Evolutionary conservation across 768 basidiomycete genomes (phyloP), one percentile per base, ranked within the genome.

Genomic region (Serendipita vermifera): DNA sequence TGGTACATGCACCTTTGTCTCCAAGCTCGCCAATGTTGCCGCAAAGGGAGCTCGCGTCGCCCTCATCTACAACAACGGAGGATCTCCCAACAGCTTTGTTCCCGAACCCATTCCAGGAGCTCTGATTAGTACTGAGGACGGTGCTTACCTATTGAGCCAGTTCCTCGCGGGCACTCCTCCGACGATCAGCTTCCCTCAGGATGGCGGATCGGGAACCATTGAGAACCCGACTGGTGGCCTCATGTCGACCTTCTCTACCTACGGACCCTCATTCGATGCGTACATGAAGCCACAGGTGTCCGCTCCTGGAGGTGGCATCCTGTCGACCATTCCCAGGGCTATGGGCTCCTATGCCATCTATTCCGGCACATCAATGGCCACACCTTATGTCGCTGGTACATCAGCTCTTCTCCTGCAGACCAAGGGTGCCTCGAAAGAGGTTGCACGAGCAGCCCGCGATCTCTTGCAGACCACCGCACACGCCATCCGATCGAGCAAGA

Each of bases 261-360:
- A 64, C 39, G 70, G 71, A 3, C 71, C 70, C 3, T 68, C 71
- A n/a, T 66, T 67, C 59, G 70, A 71, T 55, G 38, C 63, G 17
- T 59, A 48, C 40, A 54, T 62, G 59, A 66, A 66, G 56, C 61
- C 61, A 1, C 56, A 61, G 17, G 27, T 64, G 31, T 27, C 57
- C 5, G 63, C 60, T 17, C 63, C 63, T 4, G 61, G 61, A 15
- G 59, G 59, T 17, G 55, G 59, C 55, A 62, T 64, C 40, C 39
- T 62, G 5, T 58, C 59, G n/a, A 64, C 63, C 11, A 56, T 58
- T 20, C 61, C 61, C 3, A 3, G 57, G 14, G 24, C 38, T 11
- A 53, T 40, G 39, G 60, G 61, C 33, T 55, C 57, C 14, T 46
- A 58, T 20, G 43, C 43, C 29, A 33, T 51, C 29, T 13, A 17